Base-by-base conservation (phyloP, 2,329 filamentous ascomycete genomes). In the Colletotrichum viniferum region DNA sequence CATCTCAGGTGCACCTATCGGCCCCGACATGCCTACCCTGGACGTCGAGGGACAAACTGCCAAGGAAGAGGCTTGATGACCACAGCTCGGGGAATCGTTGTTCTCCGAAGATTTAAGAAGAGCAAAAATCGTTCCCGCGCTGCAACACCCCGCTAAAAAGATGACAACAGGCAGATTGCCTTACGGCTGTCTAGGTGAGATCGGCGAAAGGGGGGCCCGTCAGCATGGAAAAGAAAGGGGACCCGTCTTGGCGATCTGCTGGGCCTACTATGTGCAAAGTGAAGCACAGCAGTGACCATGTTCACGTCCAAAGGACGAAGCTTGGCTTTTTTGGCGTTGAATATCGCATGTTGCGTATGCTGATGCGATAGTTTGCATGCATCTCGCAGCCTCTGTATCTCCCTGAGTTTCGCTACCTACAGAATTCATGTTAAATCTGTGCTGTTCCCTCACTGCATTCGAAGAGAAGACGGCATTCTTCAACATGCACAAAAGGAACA, bases 241-340 rank as follows among this genome's bases (percentile, higher is more conserved):
- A 52, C 66, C 66, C 71, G 60, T 34, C 71, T 70, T 71, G 72
- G 72, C 68, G 38, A 67, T 32, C 36, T 69, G 38, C 72, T 14
- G 52, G 26, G 28, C 43, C 10, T 36, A 18, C 55, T 13, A 52
- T 21, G 43, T 21, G 38, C 38, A 52, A 21, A 52, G 43, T 52
- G n/a, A 52, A 52, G 43, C n/a, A 24, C 18, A 58, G 32, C 52
- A 60, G 52, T 68, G 65, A 68, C 65, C 52, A 68, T 58, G 24
- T 52, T 66, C 26, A 28, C 18, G 65, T 56, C 32, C 10, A 7
- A 21, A 52, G 43, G 13, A 26, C 12, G 48, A 71, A 71, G 60
- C 48, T 65, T 64, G 67, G 67, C 56, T 56, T 30, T 28, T 32
- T 21, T 13, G 24, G 24, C 24, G 21, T n/a, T 28, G 18, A 62